Evolutionary conservation across 371 early-diverging fungal species (phyloP).

Genomic region (Blastocladiella emersonii): DNA sequence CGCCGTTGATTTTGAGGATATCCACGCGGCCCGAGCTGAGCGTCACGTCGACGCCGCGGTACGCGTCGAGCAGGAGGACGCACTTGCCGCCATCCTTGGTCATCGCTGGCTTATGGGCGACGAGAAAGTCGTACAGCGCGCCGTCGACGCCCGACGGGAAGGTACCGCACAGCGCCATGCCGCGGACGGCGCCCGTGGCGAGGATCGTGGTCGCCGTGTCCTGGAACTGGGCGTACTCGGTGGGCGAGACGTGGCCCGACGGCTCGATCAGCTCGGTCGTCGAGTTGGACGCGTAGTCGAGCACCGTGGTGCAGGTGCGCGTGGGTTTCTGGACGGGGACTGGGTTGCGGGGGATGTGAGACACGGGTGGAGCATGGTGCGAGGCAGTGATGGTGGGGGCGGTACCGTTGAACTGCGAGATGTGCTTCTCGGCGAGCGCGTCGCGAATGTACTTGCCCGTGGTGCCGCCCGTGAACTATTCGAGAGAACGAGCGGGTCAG

Average conservation of each 20-base stretch:
- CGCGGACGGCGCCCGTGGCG: background rate
- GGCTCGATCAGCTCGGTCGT: conserved; percentile 27
- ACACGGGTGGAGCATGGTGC: too few species aligned
- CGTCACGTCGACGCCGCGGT: conserved; percentile 16
- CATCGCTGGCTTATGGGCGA: background rate
- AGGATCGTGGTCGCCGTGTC: background rate
- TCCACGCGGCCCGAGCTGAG: conserved; percentile 19
- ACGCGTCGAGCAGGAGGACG: conserved; percentile 23
- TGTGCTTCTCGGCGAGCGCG: conserved; percentile 12
- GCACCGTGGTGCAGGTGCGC: conserved; percentile 25
- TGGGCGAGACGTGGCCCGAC: background rate
- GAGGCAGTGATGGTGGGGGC: background rate
- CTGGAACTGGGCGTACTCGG: background rate
- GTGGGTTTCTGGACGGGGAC: conserved; percentile 13
- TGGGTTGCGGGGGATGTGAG: too few species aligned
- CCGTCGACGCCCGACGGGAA: conserved; percentile 21
- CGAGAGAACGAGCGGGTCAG: background rate
- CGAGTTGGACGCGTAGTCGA: conserved; percentile 19
- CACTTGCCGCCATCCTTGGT: background rate
- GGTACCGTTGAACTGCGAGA: conserved; percentile 21
- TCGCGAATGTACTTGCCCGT: conserved; percentile 23
- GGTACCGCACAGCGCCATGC: conserved; percentile 16
- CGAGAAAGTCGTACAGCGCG: conserved; percentile 14
- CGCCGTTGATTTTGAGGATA: conserved; percentile 25
- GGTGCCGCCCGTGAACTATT: conserved; percentile 21